Percentiles rank a stretch among this genome's conserved stretches.
phyloP scores from a whole-genome alignment of 2,329 filamentous ascomycete species.

The Aureobasidium sp. region DNA sequence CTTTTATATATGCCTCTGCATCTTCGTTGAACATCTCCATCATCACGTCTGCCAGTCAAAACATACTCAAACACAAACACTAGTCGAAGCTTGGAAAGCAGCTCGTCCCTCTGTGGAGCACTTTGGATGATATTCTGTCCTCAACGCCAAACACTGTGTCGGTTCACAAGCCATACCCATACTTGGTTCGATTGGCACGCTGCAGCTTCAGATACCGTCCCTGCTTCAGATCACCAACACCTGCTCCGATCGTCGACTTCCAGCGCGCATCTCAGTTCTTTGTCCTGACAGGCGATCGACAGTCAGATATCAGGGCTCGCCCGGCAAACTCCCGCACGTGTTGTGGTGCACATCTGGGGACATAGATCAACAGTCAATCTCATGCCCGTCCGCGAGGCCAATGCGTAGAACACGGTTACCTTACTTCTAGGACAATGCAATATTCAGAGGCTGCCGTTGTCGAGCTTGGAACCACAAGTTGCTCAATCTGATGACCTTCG shows the following conservation, averaged over 20 bases:
- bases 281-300: background rate
- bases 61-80: background rate
- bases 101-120: background rate
- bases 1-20: background rate
- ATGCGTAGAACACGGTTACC: too few relatives aligned
- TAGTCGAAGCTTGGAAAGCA: background rate
- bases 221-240: background rate
- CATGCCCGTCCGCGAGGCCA: background rate
- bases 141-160: background rate
- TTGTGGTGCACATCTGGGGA: background rate
- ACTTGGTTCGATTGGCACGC: background rate
- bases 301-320: background rate
- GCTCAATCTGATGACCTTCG: background rate
- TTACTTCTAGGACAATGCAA: too few relatives aligned
- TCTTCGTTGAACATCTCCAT: background rate
- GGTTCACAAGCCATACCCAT: background rate
- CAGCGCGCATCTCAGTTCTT: background rate
- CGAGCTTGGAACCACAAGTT: background rate
- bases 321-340: background rate
- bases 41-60: background rate
- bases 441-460: background rate
- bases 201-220: background rate
- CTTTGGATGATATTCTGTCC: too few relatives aligned
- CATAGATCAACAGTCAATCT: background rate
- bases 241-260: background rate